These are phyloP conservation scores for Hibiscus mutabilis DNA, from an alignment of 345 rosid genomes.

Conservation along the genomic window DNA sequence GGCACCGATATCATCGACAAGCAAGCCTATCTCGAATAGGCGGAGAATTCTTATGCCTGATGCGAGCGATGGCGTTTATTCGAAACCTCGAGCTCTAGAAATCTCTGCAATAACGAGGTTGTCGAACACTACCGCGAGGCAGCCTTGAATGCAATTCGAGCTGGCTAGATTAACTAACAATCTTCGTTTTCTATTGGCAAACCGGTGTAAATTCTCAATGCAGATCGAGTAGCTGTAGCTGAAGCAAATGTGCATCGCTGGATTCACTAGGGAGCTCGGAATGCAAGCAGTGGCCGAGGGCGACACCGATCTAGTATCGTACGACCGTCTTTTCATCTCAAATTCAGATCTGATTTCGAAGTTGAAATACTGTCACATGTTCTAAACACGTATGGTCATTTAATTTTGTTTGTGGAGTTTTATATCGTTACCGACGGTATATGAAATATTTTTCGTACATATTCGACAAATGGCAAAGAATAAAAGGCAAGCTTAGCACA, in stretches of 20 bases:
- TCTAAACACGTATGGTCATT: no score
- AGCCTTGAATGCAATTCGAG: conserved; percentile 63
- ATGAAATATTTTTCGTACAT: no score
- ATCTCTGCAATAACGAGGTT: conserved; percentile 40
- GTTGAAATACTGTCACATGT: conserved; percentile 16
- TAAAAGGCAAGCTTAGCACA: no score
- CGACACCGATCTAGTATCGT: conserved; percentile 69
- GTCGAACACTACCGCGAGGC: conserved; percentile 49
- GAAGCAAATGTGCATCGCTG: conserved; percentile 63
- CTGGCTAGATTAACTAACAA: conserved; percentile 30
- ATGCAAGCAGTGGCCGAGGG: conserved; percentile 54
- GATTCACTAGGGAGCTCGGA: conserved; percentile 64
- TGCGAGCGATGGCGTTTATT: conserved; percentile 40
- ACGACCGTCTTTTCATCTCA: conserved; percentile 68
- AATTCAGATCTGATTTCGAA: conserved; percentile 69
- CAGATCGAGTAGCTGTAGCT: conserved; percentile 40
- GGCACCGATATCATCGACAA: conserved; percentile 67
- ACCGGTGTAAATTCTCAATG: conserved; percentile 61
- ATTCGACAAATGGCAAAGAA: no score
- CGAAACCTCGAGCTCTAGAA: conserved; percentile 40
- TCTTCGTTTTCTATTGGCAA: conserved; percentile 21
- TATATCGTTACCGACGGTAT: no score
- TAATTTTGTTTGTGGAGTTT: no score
- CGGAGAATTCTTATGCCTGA: conserved; percentile 66
- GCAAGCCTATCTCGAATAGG: conserved; percentile 44